These are phyloP conservation scores for Sequoiadendron giganteum DNA, from an alignment of 75 land plant genomes.

Conservation along the genomic window DNA sequence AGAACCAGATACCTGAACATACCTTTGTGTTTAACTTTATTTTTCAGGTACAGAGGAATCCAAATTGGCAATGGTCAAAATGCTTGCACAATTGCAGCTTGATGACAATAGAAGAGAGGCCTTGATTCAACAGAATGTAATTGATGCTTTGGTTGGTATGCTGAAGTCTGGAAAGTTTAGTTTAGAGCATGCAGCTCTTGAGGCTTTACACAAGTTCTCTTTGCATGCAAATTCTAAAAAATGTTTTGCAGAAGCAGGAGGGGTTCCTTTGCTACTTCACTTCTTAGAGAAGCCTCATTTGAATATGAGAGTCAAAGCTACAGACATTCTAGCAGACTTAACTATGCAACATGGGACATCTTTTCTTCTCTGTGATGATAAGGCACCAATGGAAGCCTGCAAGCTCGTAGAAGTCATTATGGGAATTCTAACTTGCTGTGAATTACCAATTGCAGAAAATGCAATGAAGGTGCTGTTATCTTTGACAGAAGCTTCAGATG, in stretches of 20 bases:
- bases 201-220: slow-evolving; percentile 22
- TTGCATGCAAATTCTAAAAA: slow-evolving; percentile 13
- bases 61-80: slow-evolving; percentile 24
- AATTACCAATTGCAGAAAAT: background rate
- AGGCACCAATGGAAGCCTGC: slow-evolving; percentile 12
- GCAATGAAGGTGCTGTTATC: background rate
- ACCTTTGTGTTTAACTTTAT: background rate
- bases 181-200: slow-evolving; percentile 13
- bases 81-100: slow-evolving; percentile 15
- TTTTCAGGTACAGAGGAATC: slow-evolving; percentile 14
- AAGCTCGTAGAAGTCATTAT: slow-evolving; percentile 6
- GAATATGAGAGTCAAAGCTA: slow-evolving; percentile 13
- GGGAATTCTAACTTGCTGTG: background rate
- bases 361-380: slow-evolving; percentile 3
- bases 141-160: slow-evolving; percentile 18
- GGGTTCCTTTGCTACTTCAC: slow-evolving; percentile 16
- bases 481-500: background rate
- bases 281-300: background rate
- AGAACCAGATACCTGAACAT: background rate
- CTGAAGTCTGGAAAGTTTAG: slow-evolving; percentile 13
- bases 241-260: slow-evolving; percentile 19
- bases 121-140: slow-evolving; percentile 22
- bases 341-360: slow-evolving; percentile 5
- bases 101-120: slow-evolving; percentile 22
- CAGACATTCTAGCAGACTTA: slow-evolving; percentile 20